Conservation (phyloP, 78 protist species). For the Dictyostelium capitatum region DNA sequence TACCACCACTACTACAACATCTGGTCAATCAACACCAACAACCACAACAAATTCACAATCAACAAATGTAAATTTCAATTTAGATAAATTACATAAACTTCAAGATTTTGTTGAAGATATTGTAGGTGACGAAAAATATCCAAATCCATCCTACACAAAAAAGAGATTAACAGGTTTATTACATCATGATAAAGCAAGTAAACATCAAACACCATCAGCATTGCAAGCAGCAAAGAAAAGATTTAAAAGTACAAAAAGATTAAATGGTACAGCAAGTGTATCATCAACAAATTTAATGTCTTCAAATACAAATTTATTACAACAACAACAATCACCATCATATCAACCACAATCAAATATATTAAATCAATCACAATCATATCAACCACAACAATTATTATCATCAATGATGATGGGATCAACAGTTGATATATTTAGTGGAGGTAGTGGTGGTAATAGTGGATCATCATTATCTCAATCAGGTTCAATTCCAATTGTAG, state of each 20-base stretch:
- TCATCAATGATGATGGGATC: neutral
- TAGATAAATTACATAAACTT: slow-evolving; percentile 33
- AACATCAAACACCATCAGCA: neutral
- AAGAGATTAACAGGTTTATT: slow-evolving; percentile 18
- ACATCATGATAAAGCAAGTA: neutral
- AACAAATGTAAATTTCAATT: neutral
- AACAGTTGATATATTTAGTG: neutral
- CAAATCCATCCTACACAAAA: slow-evolving; percentile 2
- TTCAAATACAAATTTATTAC: slow-evolving; percentile 1
- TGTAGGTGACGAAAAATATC: slow-evolving; percentile 22
- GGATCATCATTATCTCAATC: neutral
- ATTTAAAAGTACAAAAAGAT: slow-evolving; percentile 5
- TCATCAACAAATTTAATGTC: neutral
- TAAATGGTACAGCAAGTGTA: neutral
- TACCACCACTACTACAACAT: neutral
- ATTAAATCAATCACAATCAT: neutral
- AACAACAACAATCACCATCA: neutral
- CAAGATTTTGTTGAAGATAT: slow-evolving; percentile 60
- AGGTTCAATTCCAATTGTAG: neutral
- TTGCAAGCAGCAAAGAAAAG: neutral
- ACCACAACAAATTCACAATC: neutral
- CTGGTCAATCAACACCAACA: neutral
- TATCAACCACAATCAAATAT: neutral
- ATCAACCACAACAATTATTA: neutral
- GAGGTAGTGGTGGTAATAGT: neutral